phyloP scores from a whole-genome alignment of 2,329 filamentous ascomycete species.

The Calonectria honghensis region DNA sequence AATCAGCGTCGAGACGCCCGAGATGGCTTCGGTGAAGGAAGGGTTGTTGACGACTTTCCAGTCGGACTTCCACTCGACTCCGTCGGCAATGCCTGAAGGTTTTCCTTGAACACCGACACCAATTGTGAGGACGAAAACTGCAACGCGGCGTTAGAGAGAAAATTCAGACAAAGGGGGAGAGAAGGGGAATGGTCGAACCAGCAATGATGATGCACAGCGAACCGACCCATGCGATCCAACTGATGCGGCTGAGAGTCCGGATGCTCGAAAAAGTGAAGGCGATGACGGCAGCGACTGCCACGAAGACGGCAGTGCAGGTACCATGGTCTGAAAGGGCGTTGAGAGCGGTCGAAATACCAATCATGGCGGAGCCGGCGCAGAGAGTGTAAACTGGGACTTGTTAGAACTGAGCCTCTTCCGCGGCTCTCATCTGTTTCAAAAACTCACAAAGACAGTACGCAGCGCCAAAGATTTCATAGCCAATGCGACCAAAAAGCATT shows the following conservation, averaged over 20 bases:
- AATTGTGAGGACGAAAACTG: conserved; percentile 52
- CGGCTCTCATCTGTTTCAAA: neutral
- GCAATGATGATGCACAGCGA: conserved; percentile 46
- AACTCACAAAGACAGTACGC: conserved; percentile 56
- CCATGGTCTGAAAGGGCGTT: conserved; percentile 61
- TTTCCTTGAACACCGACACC: conserved; percentile 56
- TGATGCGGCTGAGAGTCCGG: conserved; percentile 54
- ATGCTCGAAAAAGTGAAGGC: conserved; percentile 55
- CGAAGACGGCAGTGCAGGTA: conserved; percentile 61
- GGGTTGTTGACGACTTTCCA: conserved; percentile 56
- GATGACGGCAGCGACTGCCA: conserved; percentile 56
- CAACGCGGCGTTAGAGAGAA: too few relatives aligned
- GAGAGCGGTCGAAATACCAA: conserved; percentile 60
- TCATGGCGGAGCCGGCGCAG: conserved; percentile 56
- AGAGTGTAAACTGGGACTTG: conserved; percentile 6
- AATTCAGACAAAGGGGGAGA: neutral
- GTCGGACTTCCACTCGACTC: conserved; percentile 52
- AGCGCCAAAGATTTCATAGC: conserved; percentile 62
- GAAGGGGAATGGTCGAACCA: conserved; percentile 36
- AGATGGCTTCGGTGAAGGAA: conserved; percentile 55
- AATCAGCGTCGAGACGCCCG: conserved; percentile 57
- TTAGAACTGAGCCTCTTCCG: neutral
- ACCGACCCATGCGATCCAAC: conserved; percentile 56
- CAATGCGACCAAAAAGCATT: conserved; percentile 66
- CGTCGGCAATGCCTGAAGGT: conserved; percentile 52